Evolutionary conservation across 306 rosid genomes (phyloP).

Genomic region (Fragaria ananassa): DNA sequence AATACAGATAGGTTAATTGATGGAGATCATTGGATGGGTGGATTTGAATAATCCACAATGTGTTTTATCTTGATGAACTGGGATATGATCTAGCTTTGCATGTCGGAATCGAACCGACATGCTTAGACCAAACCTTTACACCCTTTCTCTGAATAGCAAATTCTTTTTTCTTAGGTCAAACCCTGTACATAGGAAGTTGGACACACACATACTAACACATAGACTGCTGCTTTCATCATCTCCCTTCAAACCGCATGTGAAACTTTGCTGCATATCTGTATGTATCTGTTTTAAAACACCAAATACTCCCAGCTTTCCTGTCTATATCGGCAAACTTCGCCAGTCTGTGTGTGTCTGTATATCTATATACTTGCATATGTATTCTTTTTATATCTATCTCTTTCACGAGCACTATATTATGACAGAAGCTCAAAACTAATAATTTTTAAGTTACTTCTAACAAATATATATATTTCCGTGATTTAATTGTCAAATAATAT

Average conservation of each 20-base stretch:
- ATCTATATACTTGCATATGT: no score
- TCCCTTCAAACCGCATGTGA: conserved; percentile 1
- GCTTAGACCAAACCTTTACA: conserved; percentile 13
- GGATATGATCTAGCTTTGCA: conserved; percentile 22
- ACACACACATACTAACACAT: conserved; percentile 5
- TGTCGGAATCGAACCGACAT: conserved; percentile 42
- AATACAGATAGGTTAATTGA: neutral
- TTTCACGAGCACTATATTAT: no score
- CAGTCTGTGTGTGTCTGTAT: neutral
- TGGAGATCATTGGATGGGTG: neutral
- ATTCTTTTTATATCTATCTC: neutral
- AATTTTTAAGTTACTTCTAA: no score
- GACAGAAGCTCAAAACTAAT: no score
- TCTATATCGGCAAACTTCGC: neutral
- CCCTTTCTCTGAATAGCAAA: conserved; percentile 5
- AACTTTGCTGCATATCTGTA: conserved; percentile 8
- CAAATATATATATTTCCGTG: no score
- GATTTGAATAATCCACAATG: neutral
- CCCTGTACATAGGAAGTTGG: conserved; percentile 22
- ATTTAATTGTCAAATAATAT: neutral
- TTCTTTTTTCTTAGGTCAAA: neutral
- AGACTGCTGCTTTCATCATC: conserved; percentile 18
- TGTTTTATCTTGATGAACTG: neutral
- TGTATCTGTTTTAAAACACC: neutral
- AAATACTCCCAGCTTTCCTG: neutral